Evolutionary conservation across 495 filamentous ascomycete genomes (phyloP).

Genomic region (Staphylotrichum longicolle): DNA sequence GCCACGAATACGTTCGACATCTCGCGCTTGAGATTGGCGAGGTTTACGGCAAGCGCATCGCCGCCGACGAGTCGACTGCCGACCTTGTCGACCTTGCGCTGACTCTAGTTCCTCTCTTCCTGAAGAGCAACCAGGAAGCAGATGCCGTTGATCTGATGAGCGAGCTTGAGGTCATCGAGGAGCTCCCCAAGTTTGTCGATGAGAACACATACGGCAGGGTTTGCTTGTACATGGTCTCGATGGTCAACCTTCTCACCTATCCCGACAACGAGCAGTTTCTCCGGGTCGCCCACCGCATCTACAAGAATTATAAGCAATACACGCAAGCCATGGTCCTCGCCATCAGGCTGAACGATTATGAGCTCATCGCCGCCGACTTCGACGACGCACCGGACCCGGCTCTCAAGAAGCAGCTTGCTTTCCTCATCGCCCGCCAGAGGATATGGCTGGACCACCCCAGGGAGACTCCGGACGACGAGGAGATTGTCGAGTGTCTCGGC

Average conservation of each 20-base stretch:
- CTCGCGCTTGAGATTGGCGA: conserved; percentile 93
- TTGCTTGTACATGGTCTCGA: conserved; percentile 97
- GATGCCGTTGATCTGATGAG: conserved; percentile 96
- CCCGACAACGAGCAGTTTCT: conserved; percentile 96
- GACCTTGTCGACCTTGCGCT: conserved; percentile 81
- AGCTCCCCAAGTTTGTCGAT: conserved; percentile 85
- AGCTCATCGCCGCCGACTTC: conserved; percentile 76
- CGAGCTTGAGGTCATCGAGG: conserved; percentile 93
- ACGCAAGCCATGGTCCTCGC: conserved; percentile 91
- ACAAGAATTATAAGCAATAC: conserved; percentile 85
- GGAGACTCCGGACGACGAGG: conserved; percentile 60
- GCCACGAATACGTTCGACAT: conserved; percentile 97
- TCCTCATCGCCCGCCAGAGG: conserved; percentile 86
- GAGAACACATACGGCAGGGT: conserved; percentile 91
- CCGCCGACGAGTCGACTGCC: conserved; percentile 56
- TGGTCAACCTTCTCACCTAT: conserved; percentile 96
- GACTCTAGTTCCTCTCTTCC: conserved; percentile 86
- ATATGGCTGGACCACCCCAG: conserved; percentile 69
- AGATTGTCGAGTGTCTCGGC: conserved; percentile 76
- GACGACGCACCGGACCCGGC: conserved; percentile 74
- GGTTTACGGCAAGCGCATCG: conserved; percentile 75
- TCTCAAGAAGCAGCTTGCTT: conserved; percentile 90
- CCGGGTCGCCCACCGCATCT: conserved; percentile 83
- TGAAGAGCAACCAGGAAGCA: conserved; percentile 96
- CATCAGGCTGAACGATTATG: conserved; percentile 84